Conservation (phyloP, 2,329 filamentous ascomycete species). For the Clarireedia paspali region DNA sequence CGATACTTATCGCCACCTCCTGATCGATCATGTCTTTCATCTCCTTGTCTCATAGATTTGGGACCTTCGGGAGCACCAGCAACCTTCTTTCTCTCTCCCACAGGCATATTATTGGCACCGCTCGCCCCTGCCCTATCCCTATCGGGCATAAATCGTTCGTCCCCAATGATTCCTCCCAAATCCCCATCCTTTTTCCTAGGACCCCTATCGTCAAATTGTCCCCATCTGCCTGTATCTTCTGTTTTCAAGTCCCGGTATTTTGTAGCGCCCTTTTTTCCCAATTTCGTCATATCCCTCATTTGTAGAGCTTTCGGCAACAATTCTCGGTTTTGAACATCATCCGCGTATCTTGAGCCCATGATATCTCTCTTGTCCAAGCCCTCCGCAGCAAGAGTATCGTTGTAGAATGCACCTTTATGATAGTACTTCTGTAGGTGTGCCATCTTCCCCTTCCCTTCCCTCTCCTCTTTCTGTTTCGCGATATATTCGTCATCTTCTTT, state of each 20-base stretch:
- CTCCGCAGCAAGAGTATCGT: conserved; percentile 67
- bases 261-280: conserved; percentile 86
- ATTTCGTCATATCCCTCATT: conserved; percentile 84
- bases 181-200: conserved; percentile 29
- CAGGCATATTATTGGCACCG: conserved; percentile 63
- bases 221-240: conserved; percentile 90
- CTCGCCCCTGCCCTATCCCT: conserved; percentile 43
- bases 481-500: conserved; percentile 77
- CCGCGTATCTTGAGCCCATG: conserved; percentile 75
- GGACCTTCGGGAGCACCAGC: conserved; percentile 27
- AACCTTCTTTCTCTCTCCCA: conserved; percentile 47
- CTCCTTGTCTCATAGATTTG: conserved; percentile 18
- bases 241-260: conserved; percentile 81
- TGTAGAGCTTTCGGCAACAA: conserved; percentile 86
- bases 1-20: conserved; percentile 26
- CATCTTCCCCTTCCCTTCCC: conserved; percentile 68
- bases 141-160: conserved; percentile 64
- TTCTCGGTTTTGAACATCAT: conserved; percentile 77
- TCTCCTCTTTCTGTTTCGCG: conserved; percentile 49
- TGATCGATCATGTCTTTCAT: conserved; percentile 26
- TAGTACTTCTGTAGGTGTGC: conserved; percentile 92
- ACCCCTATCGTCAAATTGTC: conserved; percentile 48
- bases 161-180: conserved; percentile 38
- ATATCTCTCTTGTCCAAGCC: conserved; percentile 75
- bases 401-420: conserved; percentile 94